Evolutionary conservation across 305 asterid species (phyloP).

Genomic region (Fraxinus velutina): DNA sequence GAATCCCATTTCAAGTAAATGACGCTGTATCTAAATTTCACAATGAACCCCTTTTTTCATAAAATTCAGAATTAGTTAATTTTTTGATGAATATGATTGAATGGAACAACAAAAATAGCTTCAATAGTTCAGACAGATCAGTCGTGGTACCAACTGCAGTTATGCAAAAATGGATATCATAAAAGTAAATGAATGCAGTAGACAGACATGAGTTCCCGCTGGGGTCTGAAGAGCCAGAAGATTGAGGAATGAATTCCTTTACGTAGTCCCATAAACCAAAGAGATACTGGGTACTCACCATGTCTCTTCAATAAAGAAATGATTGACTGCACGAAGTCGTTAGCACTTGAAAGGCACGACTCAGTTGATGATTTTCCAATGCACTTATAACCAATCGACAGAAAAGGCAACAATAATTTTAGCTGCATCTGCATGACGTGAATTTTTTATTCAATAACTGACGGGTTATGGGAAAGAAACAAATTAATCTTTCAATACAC

Average conservation of each 20-base stretch:
- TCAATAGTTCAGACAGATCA: neutral
- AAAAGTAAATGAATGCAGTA: neutral
- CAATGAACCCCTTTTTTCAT: neutral
- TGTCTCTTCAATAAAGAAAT: conserved; percentile 45
- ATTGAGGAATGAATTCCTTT: neutral
- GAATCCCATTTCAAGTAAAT: neutral
- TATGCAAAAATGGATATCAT: neutral
- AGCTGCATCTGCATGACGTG: conserved; percentile 66
- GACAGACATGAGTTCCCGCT: neutral
- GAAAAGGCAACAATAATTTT: conserved; percentile 55
- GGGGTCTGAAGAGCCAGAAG: conserved; percentile 1
- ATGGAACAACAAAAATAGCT: neutral
- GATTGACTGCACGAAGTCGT: conserved; percentile 57
- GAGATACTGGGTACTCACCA: conserved; percentile 49
- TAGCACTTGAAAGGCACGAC: conserved; percentile 50
- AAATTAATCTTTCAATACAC: conserved; percentile 9
- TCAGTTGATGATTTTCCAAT: conserved; percentile 73
- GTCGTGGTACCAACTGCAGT: neutral
- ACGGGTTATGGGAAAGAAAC: neutral
- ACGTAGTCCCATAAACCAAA: conserved; percentile 9
- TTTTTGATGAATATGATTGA: neutral
- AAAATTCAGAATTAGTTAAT: neutral
- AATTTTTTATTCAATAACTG: conserved; percentile 18
- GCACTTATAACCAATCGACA: conserved; percentile 78
- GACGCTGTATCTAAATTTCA: neutral